phyloP scores from a whole-genome alignment of 116 monocot genomes.

The Cymodocea nodosa region DNA sequence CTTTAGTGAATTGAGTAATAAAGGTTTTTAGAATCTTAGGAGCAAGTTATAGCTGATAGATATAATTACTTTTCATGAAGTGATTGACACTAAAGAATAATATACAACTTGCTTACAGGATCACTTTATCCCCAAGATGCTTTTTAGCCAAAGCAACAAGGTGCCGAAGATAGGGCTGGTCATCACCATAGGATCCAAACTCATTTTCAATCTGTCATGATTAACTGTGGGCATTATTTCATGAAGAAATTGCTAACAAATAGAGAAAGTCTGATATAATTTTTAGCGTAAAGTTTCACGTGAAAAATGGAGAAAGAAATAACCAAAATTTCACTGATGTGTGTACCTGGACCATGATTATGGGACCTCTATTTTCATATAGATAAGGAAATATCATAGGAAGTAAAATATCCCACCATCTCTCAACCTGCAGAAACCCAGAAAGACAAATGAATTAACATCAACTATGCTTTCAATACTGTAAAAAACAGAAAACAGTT shows the following conservation, averaged over 20 bases:
- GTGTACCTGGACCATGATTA: slow-evolving; percentile 89
- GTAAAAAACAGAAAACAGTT: background rate
- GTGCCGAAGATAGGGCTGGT: slow-evolving; percentile 65
- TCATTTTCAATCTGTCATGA: slow-evolving; percentile 85
- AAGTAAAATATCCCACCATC: slow-evolving; percentile 88
- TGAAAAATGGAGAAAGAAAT: background rate
- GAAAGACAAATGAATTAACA: background rate
- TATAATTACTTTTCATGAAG: background rate
- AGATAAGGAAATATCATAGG: slow-evolving; percentile 71
- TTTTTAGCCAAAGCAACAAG: slow-evolving; percentile 61
- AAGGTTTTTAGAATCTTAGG: background rate
- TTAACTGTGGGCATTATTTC: background rate
- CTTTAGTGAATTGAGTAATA: too few relatives aligned
- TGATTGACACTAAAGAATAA: background rate
- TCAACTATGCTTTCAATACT: background rate
- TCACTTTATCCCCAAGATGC: slow-evolving; percentile 55
- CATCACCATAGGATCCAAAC: slow-evolving; percentile 92
- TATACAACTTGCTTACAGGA: slow-evolving; percentile 39
- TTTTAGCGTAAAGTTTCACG: background rate
- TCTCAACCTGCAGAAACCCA: slow-evolving; percentile 47
- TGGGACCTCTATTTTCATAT: slow-evolving; percentile 82
- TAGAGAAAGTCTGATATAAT: background rate
- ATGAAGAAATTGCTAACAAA: background rate
- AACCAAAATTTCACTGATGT: background rate
- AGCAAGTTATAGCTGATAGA: background rate